Percentiles rank a stretch among this genome's conserved stretches.
phyloP scores from a whole-genome alignment of 139 green algal genomes.

The Coccomyxa sp. region DNA sequence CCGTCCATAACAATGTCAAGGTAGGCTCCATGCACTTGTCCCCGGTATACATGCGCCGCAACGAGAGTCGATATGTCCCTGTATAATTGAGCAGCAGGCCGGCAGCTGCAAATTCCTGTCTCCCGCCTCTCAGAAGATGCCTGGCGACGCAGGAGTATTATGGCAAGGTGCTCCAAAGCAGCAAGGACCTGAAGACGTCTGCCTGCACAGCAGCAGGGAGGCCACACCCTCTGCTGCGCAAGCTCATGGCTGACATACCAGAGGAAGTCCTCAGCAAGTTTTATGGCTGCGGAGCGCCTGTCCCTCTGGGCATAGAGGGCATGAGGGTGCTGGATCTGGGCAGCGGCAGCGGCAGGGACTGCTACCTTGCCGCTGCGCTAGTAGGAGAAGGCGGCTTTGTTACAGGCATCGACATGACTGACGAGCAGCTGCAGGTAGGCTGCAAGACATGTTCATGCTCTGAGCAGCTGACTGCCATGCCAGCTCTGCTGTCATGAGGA shows the following conservation, averaged over 20 bases:
- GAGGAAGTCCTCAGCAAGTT: constrained; percentile 59
- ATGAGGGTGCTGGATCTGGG: constrained; percentile 74
- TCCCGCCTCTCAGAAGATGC: no score
- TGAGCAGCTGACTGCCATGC: neutral
- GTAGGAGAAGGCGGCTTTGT: constrained; percentile 78
- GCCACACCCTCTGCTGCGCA: constrained; percentile 31
- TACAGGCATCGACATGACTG: constrained; percentile 96
- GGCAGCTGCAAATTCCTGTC: no score
- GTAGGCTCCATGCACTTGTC: no score
- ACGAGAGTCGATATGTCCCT: no score
- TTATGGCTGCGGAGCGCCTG: constrained; percentile 92
- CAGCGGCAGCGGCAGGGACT: constrained; percentile 86
- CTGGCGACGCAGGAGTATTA: constrained; percentile 78
- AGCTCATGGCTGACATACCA: constrained; percentile 28
- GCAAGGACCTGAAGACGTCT: constrained; percentile 78
- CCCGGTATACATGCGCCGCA: no score
- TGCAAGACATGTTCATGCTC: neutral
- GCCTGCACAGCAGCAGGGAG: constrained; percentile 76
- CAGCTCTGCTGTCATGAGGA: neutral
- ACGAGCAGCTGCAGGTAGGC: constrained; percentile 66
- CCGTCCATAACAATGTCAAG: no score
- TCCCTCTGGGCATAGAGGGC: constrained; percentile 79
- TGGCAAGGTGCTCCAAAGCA: constrained; percentile 58
- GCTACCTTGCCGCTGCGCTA: constrained; percentile 87
- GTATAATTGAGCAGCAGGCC: no score